These are phyloP conservation scores for Fusarium denticulatum DNA, from an alignment of 2,329 filamentous ascomycete genomes.

Conservation along the genomic window DNA sequence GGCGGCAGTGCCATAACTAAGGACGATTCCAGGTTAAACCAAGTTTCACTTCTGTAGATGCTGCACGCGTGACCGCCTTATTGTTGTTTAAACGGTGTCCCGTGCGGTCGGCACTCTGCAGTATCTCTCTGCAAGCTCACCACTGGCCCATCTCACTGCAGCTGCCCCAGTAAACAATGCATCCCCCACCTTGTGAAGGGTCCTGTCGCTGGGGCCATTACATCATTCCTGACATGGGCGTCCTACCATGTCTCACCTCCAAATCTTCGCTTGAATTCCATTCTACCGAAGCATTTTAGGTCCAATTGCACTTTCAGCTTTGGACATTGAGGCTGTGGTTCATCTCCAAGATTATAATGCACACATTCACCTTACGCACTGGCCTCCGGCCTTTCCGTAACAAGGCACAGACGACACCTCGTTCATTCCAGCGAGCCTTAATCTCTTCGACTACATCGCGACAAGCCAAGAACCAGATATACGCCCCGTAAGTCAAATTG, in stretches of 20 bases:
- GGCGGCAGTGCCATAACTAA: constrained; percentile 13
- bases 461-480: constrained; percentile 49
- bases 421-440: constrained; percentile 17
- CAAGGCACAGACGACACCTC: not conserved
- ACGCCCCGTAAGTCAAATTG: constrained; percentile 46
- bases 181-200: constrained; percentile 13
- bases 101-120: constrained; percentile 3
- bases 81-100: constrained; percentile 11
- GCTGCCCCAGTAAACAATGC: constrained; percentile 11
- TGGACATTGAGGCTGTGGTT: not conserved
- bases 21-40: constrained; percentile 10
- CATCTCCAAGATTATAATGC: not conserved
- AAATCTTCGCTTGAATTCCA: constrained; percentile 10
- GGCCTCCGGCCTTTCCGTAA: constrained; percentile 14
- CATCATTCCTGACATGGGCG: constrained; percentile 18
- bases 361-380: not conserved
- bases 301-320: constrained; percentile 1
- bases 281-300: constrained; percentile 7
- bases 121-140: not conserved
- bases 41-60: constrained; percentile 18
- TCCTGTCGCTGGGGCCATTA: constrained; percentile 14
- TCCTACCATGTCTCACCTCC: constrained; percentile 13
- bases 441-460: constrained; percentile 41
- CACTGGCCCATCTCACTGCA: constrained; percentile 16
- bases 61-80: constrained; percentile 24